A percentile compares a stretch with the other conserved stretches of the same genome.
Conservation (phyloP, 164 flowering plant species). For the Nelumbo lutea region DNA sequence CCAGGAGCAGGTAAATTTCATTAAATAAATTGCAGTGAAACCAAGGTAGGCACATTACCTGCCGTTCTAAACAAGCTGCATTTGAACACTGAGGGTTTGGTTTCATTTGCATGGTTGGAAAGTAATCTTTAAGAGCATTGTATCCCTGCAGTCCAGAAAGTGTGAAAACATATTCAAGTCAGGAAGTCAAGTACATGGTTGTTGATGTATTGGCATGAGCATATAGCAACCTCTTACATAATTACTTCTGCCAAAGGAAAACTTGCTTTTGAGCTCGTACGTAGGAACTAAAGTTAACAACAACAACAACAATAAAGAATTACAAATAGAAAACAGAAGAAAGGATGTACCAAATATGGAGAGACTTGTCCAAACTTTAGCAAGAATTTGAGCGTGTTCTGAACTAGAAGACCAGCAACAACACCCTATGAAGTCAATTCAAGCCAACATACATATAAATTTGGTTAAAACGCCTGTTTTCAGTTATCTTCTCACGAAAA, state of each 20-base stretch:
- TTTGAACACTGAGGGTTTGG: slow-evolving; percentile 98
- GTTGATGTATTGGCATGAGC: background rate
- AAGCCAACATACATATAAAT: background rate
- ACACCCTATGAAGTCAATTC: slow-evolving; percentile 58
- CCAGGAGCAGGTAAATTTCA: background rate
- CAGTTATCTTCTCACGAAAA: too few species aligned
- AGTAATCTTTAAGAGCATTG: slow-evolving; percentile 90
- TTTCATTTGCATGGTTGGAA: slow-evolving; percentile 97
- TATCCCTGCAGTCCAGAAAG: slow-evolving; percentile 57
- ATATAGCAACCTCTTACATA: too few species aligned
- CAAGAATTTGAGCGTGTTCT: slow-evolving; percentile 87
- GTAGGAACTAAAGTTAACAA: background rate
- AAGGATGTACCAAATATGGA: slow-evolving; percentile 70
- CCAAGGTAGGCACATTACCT: slow-evolving; percentile 37
- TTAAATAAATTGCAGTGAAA: background rate
- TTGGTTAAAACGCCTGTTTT: too few species aligned
- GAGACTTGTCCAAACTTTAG: slow-evolving; percentile 88
- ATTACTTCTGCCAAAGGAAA: too few species aligned
- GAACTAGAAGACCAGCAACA: slow-evolving; percentile 95
- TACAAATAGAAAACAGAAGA: background rate
- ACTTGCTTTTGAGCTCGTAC: background rate
- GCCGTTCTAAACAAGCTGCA: slow-evolving; percentile 77
- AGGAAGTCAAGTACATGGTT: background rate
- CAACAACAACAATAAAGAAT: background rate
- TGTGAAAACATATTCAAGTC: background rate